phyloP scores from a whole-genome alignment of 495 filamentous ascomycete species.

The Lepidopterella palustris region DNA sequence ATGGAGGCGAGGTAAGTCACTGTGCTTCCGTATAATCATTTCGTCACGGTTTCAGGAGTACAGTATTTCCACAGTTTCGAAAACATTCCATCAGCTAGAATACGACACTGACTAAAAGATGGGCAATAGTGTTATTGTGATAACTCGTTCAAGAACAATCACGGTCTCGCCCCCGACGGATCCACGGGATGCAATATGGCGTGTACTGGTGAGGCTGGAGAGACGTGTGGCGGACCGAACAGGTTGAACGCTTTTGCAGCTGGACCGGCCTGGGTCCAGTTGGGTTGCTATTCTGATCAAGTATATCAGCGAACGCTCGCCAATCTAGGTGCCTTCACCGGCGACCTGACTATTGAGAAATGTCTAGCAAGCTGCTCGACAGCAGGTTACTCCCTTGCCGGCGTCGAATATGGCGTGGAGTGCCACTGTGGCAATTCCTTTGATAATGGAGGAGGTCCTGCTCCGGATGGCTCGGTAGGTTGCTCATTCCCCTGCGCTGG shows the following conservation, averaged over 20 bases:
- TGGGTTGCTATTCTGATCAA: conserved; percentile 11
- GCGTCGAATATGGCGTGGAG: conserved; percentile 19
- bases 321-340: neutral
- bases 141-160: conserved; percentile 5
- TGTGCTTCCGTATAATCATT: no score
- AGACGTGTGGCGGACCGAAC: conserved; percentile 11
- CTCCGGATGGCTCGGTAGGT: conserved; percentile 25
- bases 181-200: conserved; percentile 14
- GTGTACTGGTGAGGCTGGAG: conserved; percentile 7
- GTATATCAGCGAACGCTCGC: conserved; percentile 1
- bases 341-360: conserved; percentile 9
- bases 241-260: conserved; percentile 8
- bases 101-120: no score
- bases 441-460: conserved; percentile 16
- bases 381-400: conserved; percentile 6
- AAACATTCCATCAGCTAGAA: no score
- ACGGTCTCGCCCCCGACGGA: neutral
- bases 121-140: conserved; percentile 11
- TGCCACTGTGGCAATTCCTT: conserved; percentile 33
- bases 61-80: no score
- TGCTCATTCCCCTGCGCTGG: conserved; percentile 23
- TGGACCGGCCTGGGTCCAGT: neutral
- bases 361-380: conserved; percentile 4
- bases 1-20: neutral
- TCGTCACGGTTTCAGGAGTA: no score